Conservation (phyloP, 306 rosid genomes). For the Lathyrus aphaca region DNA sequence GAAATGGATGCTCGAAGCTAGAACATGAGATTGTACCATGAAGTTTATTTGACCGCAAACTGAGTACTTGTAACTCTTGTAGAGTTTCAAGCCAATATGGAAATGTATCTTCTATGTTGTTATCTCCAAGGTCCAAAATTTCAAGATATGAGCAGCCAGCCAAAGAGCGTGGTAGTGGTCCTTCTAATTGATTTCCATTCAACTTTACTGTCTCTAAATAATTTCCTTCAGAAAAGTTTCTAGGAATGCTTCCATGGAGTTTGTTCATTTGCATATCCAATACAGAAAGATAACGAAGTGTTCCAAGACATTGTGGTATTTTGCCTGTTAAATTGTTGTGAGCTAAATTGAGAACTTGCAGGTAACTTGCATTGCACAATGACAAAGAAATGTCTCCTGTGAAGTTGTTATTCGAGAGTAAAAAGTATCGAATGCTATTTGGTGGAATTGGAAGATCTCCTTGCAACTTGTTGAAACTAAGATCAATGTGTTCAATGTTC, state of each 20-base stretch:
- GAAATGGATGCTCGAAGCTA: neutral
- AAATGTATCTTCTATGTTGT: neutral
- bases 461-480: no score
- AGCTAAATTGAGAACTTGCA: no score
- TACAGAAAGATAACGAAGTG: neutral
- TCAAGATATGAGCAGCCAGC: neutral
- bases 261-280: conserved; percentile 45
- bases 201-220: conserved; percentile 31
- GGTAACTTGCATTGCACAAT: no score
- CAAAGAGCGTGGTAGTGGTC: neutral
- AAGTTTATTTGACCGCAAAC: neutral
- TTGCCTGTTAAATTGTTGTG: conserved; percentile 2
- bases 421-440: no score
- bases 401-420: no score
- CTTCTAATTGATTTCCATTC: conserved; percentile 27
- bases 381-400: no score
- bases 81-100: neutral
- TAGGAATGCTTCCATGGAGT: conserved; percentile 39
- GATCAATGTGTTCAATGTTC: no score
- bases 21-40: neutral
- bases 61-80: neutral
- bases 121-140: neutral
- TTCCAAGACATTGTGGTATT: neutral
- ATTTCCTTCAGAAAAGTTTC: neutral
- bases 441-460: no score